Evolutionary conservation across 2,329 filamentous ascomycete genomes (phyloP).

Genomic region (Botrytis medusae): DNA sequence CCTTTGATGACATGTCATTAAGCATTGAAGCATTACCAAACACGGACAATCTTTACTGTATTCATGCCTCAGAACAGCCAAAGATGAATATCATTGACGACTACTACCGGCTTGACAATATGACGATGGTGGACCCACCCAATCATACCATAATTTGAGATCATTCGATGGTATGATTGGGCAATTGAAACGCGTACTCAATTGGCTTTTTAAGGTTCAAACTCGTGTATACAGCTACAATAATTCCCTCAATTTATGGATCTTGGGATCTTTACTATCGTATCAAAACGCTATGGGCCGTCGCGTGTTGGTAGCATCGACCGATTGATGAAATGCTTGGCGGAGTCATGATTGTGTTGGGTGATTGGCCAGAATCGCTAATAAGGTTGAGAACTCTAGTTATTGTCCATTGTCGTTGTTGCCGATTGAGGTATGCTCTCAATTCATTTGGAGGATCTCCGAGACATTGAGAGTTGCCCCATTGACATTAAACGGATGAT

Average conservation of each 20-base stretch:
- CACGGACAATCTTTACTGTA: not conserved
- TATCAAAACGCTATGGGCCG: not conserved
- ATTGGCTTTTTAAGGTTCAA: not conserved
- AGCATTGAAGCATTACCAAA: not conserved
- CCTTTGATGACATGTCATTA: not conserved
- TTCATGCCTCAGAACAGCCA: not conserved
- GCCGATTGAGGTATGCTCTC: not conserved
- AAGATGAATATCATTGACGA: not conserved
- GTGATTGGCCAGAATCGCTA: not conserved
- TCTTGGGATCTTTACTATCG: not conserved
- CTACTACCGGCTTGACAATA: not conserved
- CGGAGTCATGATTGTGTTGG: not conserved
- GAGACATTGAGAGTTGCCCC: not conserved
- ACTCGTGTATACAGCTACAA: not conserved
- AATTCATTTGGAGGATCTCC: not conserved
- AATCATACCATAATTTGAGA: constrained; percentile 4
- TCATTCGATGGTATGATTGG: constrained; percentile 6
- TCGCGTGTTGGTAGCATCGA: not conserved
- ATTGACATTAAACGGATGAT: not conserved
- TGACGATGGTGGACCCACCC: not conserved
- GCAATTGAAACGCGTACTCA: not conserved
- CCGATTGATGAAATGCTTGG: not conserved
- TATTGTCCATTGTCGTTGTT: not conserved
- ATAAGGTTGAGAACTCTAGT: not conserved
- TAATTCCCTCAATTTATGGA: constrained; percentile 14